Conservation (phyloP, 805 yeast genomes). For the Wickerhamomyces chambardii region DNA sequence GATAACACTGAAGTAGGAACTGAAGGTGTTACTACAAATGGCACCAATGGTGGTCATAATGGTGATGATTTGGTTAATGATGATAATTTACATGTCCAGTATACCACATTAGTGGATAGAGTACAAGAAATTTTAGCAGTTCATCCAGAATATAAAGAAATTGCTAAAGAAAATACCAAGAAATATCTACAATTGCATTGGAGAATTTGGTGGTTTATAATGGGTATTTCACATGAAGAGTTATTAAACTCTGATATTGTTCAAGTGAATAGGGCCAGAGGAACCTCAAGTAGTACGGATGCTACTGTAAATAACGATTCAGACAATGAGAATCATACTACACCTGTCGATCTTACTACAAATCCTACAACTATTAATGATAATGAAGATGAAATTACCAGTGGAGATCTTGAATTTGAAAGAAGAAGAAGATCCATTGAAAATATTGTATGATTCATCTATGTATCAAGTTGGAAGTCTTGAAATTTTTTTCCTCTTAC, state of each 20-base stretch:
- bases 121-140: slow-evolving; percentile 32
- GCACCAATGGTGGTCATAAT: no score
- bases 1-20: slow-evolving; percentile 6
- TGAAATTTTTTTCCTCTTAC: no score
- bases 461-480: no score
- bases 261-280: slow-evolving; percentile 18
- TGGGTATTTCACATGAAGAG: slow-evolving; percentile 44
- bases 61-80: slow-evolving; percentile 21
- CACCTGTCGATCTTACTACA: no score
- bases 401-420: not conserved
- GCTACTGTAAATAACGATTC: slow-evolving; percentile 1
- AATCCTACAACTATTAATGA: no score
- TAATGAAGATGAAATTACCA: no score
- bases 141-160: slow-evolving; percentile 32
- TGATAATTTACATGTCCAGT: slow-evolving; percentile 10
- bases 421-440: not conserved
- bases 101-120: slow-evolving; percentile 31
- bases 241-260: slow-evolving; percentile 44
- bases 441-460: not conserved
- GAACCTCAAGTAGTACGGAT: slow-evolving; percentile 4
- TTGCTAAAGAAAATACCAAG: slow-evolving; percentile 31
- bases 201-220: slow-evolving; percentile 39
- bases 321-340: no score
- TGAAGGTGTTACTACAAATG: no score
- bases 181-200: slow-evolving; percentile 21